phyloP scores from a whole-genome alignment of 805 yeast species.

The Middelhovenomyces tepae region DNA sequence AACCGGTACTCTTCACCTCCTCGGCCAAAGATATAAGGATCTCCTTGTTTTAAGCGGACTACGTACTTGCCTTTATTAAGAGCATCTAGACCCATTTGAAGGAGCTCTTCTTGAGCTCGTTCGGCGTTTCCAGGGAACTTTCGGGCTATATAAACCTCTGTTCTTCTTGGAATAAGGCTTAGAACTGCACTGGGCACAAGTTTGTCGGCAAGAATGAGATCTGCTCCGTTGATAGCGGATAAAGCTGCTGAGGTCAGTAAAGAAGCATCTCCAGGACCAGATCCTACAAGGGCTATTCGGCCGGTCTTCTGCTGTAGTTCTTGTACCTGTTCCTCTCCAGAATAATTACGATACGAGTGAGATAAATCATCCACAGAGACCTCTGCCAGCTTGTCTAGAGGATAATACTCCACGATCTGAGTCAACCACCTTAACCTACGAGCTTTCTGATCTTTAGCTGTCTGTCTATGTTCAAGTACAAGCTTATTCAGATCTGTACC shows the following conservation, averaged over 20 bases:
- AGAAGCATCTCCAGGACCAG: conserved; percentile 88
- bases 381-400: conserved; percentile 53
- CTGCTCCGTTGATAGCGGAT: conserved; percentile 72
- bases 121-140: conserved; percentile 98
- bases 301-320: conserved; percentile 32
- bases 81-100: conserved; percentile 61
- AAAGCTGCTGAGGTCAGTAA: conserved; percentile 80
- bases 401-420: conserved; percentile 86
- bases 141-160: conserved; percentile 75
- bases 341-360: conserved; percentile 29
- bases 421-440: conserved; percentile 76
- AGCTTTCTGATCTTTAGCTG: conserved; percentile 32
- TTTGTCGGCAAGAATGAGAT: conserved; percentile 80
- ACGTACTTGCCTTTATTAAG: conserved; percentile 62
- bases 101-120: conserved; percentile 77
- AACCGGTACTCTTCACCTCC: conserved; percentile 87
- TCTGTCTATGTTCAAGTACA: conserved; percentile 41
- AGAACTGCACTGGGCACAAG: conserved; percentile 84
- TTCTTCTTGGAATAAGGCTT: conserved; percentile 66
- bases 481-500: conserved; percentile 50
- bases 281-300: conserved; percentile 72
- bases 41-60: conserved; percentile 90
- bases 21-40: conserved; percentile 91
- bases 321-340: neutral
- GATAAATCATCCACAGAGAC: conserved; percentile 53